Base-by-base conservation (phyloP, 2,329 filamentous ascomycete genomes). In the Lanzia echinophila region DNA sequence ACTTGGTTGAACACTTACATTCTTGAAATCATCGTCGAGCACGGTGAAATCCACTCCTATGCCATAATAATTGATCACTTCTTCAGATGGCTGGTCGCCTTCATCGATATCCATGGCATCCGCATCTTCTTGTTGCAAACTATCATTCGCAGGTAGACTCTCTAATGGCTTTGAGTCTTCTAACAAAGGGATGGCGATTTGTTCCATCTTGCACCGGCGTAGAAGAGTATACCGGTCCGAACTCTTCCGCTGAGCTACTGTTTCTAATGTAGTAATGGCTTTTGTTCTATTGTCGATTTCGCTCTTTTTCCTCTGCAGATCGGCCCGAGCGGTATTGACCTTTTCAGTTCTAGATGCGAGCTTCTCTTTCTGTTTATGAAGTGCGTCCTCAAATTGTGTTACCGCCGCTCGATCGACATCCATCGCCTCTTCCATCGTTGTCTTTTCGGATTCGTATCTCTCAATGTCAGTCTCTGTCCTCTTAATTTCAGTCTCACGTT, bases 21-120 rank as follows among this genome's bases (percentile, higher is more conserved):
- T 79, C 71, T 88, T 88, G 32, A 96, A 75, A 43, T 95, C 88
- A 13, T 91, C 88, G 46, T 90, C 86, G 6, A 99, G 78, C 33
- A 80, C 78, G 45, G 86, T 82, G 71, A 95, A 99, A 70, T 96
- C 84, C 50, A 96, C 81, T 54, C 89, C 84, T 61, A 99, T 96
- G 52, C 94, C 94, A 66, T 96, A 90, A 68, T 97, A 89, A 59
- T 95, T 85, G 58, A 92, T 79, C 36, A 83, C 80, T 50, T 85
- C 80, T 47, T 79, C 77, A 66, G 84, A 78, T 7, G 82, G 79
- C 36, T 85, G 84, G 6, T 75, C 82, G 4, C 73, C 81, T 53
- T 88, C 88, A 59, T 97, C 94, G 19, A 97, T 75, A 60, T 97
- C 92, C 91, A 97, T 96, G 3, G 87, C 86, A 66, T 96, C 90